A percentile compares a stretch with the other conserved stretches of the same genome.
These are phyloP conservation scores for Heliamphora exappendiculata DNA, from an alignment of 148 eudicot species.

Conservation along the genomic window DNA sequence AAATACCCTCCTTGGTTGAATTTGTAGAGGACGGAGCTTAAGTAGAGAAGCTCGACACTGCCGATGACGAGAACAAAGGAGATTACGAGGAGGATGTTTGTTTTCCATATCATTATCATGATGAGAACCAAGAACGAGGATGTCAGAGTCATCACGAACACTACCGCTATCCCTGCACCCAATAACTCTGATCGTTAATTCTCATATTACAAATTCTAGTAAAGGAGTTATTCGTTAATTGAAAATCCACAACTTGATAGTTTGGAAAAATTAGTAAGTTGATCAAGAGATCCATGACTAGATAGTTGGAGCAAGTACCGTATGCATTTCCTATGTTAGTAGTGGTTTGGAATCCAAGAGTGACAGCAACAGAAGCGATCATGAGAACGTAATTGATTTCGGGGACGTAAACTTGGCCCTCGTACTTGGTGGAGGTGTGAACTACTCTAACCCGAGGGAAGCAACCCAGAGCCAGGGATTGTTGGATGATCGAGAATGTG, in stretches of 20 bases:
- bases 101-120: constrained; percentile 44
- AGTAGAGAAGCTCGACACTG: constrained; percentile 29
- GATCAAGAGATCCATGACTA: too few species aligned
- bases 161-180: constrained; percentile 39
- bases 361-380: constrained; percentile 38
- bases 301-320: constrained; percentile 14
- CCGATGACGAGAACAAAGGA: constrained; percentile 19
- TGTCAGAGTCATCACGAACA: constrained; percentile 34
- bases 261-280: neutral
- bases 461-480: constrained; percentile 47
- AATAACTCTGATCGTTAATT: neutral
- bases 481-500: constrained; percentile 49
- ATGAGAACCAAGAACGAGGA: constrained; percentile 31
- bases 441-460: constrained; percentile 46
- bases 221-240: too few species aligned
- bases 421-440: constrained; percentile 43
- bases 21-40: constrained; percentile 38
- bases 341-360: constrained; percentile 38
- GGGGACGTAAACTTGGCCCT: constrained; percentile 51
- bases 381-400: constrained; percentile 47
- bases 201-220: too few species aligned
- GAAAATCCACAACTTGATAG: neutral
- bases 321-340: constrained; percentile 44
- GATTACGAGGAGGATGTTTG: constrained; percentile 22
- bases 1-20: constrained; percentile 41